Evolutionary conservation across 805 yeast species (phyloP).

Genomic region (Nematodospora valgi): DNA sequence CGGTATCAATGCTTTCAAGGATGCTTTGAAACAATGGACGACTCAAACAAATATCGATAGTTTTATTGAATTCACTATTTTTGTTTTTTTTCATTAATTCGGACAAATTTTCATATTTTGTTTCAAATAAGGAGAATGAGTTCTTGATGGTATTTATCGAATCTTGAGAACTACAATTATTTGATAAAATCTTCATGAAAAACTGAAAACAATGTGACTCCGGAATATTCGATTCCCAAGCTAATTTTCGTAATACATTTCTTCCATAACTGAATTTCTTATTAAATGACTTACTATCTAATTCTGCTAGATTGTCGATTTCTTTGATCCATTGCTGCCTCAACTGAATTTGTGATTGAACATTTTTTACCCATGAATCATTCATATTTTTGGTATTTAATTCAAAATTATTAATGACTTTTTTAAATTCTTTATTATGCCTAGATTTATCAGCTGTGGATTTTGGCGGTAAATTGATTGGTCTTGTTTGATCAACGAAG

Average conservation of each 20-base stretch:
- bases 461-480: conserved; percentile 72
- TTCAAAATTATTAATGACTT: conserved; percentile 40
- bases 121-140: conserved; percentile 17
- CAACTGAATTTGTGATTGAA: conserved; percentile 12
- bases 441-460: conserved; percentile 45
- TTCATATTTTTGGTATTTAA: conserved; percentile 20
- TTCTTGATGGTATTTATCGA: conserved; percentile 15
- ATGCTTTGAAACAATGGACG: conserved; percentile 29
- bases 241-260: conserved; percentile 26
- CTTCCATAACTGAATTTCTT: conserved; percentile 27
- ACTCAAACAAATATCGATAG: conserved; percentile 19
- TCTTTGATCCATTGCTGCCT: conserved; percentile 28
- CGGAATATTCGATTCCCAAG: conserved; percentile 37
- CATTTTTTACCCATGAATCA: conserved; percentile 19
- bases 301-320: neutral
- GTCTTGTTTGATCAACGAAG: conserved; percentile 57
- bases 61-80: conserved; percentile 29
- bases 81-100: conserved; percentile 26
- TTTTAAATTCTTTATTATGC: conserved; percentile 56
- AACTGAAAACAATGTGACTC: conserved; percentile 16
- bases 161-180: conserved; percentile 11
- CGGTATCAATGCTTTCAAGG: conserved; percentile 14
- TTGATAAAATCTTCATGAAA: conserved; percentile 22
- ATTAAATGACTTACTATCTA: conserved; percentile 17
- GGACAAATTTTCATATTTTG: conserved; percentile 23